Base-by-base conservation (phyloP, 1,284 basidiomycete genomes). In the Fomitopsis palustris region DNA sequence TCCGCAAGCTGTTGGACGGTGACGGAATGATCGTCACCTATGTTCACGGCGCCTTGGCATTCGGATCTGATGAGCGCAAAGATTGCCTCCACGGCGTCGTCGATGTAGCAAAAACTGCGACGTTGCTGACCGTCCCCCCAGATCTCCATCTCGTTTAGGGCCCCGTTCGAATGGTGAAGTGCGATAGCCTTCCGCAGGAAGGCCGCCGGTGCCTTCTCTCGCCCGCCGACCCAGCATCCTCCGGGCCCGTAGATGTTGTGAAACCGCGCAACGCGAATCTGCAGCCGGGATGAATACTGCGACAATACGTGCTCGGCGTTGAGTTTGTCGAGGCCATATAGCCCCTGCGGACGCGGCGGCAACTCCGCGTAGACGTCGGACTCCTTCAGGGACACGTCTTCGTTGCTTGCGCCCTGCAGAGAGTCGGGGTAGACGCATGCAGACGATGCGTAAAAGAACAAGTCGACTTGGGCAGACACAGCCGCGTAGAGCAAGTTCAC, bases 311-410 rank as follows among this genome's bases (percentile, higher is more conserved):
- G 68, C 63, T 86, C 85, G 0, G 78, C 76, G n/a, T 70, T 61
- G 25, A 85, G 74, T 63, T 86, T 86, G 68, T 86, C 83, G 5
- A 83, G 74, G 14, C 84, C 83, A 55, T 86, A 86, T 1, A 84
- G 74, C 8, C 82, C 82, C 67, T 85, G 83, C 0, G 82, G 81
- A 9, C 61, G 57, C 10, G 80, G 80, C 2, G 69, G 70, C 3
- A 63, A 63, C 17, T 69, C 61, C 2, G 53, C 60, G 72, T 75
- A 83, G 0, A 77, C 77, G 59, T 84, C 78, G 0, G 56, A 59
- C 65, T 85, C 85, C 6, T 69, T 67, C 31, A 86, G 76, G 1
- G 75, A 77, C 25, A 82, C 72, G 51, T 82, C 78, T 0, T 7
- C 31, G 8, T 65, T 56, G 21, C 63, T 64, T 21, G 63, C 42